Evolutionary conservation across 345 rosid species (phyloP).

Genomic region (Camelina sativa): DNA sequence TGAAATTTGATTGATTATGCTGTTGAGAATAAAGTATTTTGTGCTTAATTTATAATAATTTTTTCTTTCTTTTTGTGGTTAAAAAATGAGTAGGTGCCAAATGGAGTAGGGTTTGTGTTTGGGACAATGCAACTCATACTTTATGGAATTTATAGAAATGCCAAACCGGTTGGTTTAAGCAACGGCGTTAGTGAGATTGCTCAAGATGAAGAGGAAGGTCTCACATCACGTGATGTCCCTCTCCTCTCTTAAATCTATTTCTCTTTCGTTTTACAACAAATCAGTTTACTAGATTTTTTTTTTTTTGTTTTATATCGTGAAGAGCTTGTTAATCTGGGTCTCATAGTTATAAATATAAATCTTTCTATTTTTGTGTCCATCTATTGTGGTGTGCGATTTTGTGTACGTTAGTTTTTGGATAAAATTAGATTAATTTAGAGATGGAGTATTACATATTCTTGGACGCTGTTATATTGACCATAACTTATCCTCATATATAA

Average conservation of each 20-base stretch:
- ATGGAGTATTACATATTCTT: background rate
- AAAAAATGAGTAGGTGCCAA: constrained; percentile 58
- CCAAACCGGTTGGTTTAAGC: constrained; percentile 45
- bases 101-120: constrained; percentile 64
- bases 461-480: background rate
- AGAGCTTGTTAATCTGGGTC: background rate
- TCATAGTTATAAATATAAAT: constrained; percentile 3
- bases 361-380: background rate
- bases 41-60: background rate
- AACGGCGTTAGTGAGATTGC: constrained; percentile 9
- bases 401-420: background rate
- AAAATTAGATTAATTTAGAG: background rate
- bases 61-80: background rate
- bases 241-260: constrained; percentile 35
- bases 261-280: background rate
- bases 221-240: constrained; percentile 32
- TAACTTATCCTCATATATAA: too few species aligned
- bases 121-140: constrained; percentile 67
- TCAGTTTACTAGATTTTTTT: background rate
- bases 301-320: background rate
- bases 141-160: constrained; percentile 59
- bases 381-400: constrained; percentile 9
- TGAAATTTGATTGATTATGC: background rate
- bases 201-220: constrained; percentile 40
- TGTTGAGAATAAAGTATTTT: background rate